phyloP scores from a whole-genome alignment of 176 grass and related monocot species.

The Rhipidocladum racemiflorum region DNA sequence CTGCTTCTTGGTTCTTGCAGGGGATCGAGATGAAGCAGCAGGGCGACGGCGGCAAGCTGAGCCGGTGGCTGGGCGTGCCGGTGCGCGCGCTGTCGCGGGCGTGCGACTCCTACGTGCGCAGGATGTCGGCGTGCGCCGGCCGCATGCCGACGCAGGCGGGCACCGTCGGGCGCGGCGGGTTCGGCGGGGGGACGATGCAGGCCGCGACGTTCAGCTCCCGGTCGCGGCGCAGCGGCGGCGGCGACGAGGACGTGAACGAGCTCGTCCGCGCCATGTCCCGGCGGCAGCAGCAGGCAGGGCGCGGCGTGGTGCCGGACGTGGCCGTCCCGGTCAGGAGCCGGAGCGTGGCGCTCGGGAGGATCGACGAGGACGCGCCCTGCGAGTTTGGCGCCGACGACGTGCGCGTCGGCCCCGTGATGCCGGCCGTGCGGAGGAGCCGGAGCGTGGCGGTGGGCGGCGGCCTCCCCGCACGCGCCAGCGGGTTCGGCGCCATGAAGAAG shows the following conservation, averaged over 20 bases:
- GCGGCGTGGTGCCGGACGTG: neutral
- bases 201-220: constrained; percentile 34
- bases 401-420: constrained; percentile 10
- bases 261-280: constrained; percentile 50
- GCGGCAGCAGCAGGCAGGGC: neutral
- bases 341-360: constrained; percentile 42
- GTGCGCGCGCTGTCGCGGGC: constrained; percentile 47
- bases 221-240: constrained; percentile 18
- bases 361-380: constrained; percentile 65
- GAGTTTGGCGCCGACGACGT: constrained; percentile 45
- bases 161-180: constrained; percentile 21
- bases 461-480: neutral
- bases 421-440: constrained; percentile 16
- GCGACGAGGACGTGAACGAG: constrained; percentile 31
- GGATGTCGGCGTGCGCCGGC: constrained; percentile 50
- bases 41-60: constrained; percentile 27
- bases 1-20: neutral
- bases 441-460: constrained; percentile 18
- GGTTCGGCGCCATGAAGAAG: neutral
- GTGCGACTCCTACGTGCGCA: constrained; percentile 60
- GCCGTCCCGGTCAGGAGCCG: constrained; percentile 37
- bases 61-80: constrained; percentile 45
- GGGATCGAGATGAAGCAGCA: neutral
- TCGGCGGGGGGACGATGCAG: constrained; percentile 8
- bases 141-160: constrained; percentile 34